Evolutionary conservation across 2,329 filamentous ascomycete genomes (phyloP).

Genomic region (Botrytis paeoniae): DNA sequence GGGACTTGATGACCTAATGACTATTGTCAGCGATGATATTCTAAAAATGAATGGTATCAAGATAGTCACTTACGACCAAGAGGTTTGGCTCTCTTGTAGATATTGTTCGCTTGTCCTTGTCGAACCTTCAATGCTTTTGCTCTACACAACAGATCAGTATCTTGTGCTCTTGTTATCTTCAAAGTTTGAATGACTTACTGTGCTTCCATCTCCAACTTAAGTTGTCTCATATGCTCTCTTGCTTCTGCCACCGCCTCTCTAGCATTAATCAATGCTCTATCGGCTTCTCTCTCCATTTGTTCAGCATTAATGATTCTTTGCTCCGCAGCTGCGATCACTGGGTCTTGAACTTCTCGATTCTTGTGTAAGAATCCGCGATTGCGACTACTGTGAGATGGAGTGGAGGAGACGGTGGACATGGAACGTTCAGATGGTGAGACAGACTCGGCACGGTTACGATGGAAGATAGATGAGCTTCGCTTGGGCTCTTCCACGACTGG

Average conservation of each 20-base stretch:
- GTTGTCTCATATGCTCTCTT: slow-evolving; percentile 13
- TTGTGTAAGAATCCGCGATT: slow-evolving; percentile 13
- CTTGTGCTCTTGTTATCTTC: neutral
- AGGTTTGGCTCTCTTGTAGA: slow-evolving; percentile 17
- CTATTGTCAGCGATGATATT: neutral
- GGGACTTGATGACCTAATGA: slow-evolving; percentile 8
- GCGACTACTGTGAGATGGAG: neutral
- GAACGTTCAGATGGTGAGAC: slow-evolving; percentile 12
- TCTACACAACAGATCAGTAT: slow-evolving; percentile 9
- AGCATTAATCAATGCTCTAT: slow-evolving; percentile 13
- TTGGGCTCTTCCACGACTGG: slow-evolving; percentile 14
- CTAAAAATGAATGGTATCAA: neutral
- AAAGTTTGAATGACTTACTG: neutral
- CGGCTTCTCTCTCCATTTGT: slow-evolving; percentile 15
- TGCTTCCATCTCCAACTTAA: slow-evolving; percentile 10
- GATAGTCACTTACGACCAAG: slow-evolving; percentile 18
- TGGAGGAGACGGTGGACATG: slow-evolving; percentile 6
- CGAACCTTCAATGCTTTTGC: slow-evolving; percentile 6
- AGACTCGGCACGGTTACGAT: slow-evolving; percentile 11
- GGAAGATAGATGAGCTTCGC: slow-evolving; percentile 17
- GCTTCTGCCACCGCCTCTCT: slow-evolving; percentile 13
- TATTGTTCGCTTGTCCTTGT: slow-evolving; percentile 15
- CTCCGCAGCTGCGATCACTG: slow-evolving; percentile 13
- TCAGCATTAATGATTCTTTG: slow-evolving; percentile 17
- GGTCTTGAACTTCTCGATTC: slow-evolving; percentile 9